A percentile compares a stretch with the other conserved stretches of the same genome.
Evolutionary conservation across 192 early-diverging fungal genomes (phyloP).

Genomic region (Linnemannia zychae): DNA sequence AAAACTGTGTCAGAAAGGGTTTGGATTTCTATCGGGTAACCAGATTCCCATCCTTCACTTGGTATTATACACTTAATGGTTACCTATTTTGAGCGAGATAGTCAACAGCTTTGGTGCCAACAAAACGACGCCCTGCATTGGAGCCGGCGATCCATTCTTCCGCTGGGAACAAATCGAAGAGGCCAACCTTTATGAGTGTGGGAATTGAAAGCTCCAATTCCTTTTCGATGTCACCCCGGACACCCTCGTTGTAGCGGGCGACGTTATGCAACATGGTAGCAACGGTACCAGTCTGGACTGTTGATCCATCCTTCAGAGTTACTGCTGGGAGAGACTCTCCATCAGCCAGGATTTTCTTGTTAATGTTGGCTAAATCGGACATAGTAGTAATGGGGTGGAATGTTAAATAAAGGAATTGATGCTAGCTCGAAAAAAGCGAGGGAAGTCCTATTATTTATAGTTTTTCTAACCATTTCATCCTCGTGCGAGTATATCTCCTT

Average conservation of each 20-base stretch:
- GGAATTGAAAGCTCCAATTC: slow-evolving; percentile 21
- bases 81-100: slow-evolving; percentile 12
- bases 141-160: slow-evolving; percentile 18
- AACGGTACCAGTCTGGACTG: slow-evolving; percentile 10
- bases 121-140: slow-evolving; percentile 17
- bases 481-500: not conserved
- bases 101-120: slow-evolving; percentile 13
- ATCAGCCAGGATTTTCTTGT: slow-evolving; percentile 14
- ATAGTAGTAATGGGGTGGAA: slow-evolving; percentile 6
- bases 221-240: slow-evolving; percentile 14
- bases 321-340: slow-evolving; percentile 17
- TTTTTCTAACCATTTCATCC: not conserved
- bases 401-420: not conserved
- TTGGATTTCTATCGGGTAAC: not conserved
- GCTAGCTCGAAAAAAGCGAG: not conserved
- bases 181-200: slow-evolving; percentile 3
- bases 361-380: slow-evolving; percentile 13
- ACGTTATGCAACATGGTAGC: slow-evolving; percentile 16
- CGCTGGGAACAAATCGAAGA: slow-evolving; percentile 19
- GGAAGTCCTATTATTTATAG: not conserved
- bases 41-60: not conserved
- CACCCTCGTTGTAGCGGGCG: slow-evolving; percentile 11
- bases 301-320: slow-evolving; percentile 11
- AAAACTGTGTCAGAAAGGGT: not conserved
- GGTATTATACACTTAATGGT: slow-evolving; percentile 5